phyloP scores from a whole-genome alignment of 176 grass and related monocot species.

The Hordeum vulgare region MorexV3_pseudomolecules_assembly NC_058521.1:512828772-512829271 shows the following conservation, averaged over 20 bases:
- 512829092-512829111: neutral
- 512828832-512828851: too few relatives aligned
- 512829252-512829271: constrained; percentile 20
- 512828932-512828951: neutral
- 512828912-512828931: too few relatives aligned
- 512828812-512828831: too few relatives aligned
- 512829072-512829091: constrained; percentile 10
- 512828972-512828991: constrained; percentile 16
- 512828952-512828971: constrained; percentile 1
- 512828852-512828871: neutral
- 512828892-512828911: neutral
- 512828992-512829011: constrained; percentile 5
- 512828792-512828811: too few relatives aligned
- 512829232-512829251: neutral
- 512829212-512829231: constrained; percentile 3
- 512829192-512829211: constrained; percentile 10
- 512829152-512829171: neutral
- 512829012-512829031: neutral
- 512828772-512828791: too few relatives aligned
- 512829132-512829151: constrained; percentile 4
- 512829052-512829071: constrained; percentile 31
- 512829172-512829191: constrained; percentile 15
- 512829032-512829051: constrained; percentile 13
- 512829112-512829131: constrained; percentile 20
- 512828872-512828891: neutral